A percentile compares a stretch with the other conserved stretches of the same genome.
Conservation (phyloP, 306 rosid species). For the Medicago ruthenica region DNA sequence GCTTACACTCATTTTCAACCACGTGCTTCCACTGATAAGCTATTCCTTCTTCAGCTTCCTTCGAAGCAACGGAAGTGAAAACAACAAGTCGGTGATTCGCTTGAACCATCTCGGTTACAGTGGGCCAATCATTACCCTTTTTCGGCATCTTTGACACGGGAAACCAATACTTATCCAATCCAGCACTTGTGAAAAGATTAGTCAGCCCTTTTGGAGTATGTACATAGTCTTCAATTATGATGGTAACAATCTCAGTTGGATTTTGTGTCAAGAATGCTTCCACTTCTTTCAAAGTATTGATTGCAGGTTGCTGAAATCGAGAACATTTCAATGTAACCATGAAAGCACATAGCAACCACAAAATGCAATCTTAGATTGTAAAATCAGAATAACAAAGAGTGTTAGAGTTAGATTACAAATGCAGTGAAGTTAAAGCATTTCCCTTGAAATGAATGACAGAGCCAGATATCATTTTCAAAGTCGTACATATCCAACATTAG, state of each 20-base stretch:
- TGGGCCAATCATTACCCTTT: slow-evolving; percentile 94
- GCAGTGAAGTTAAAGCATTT: slow-evolving; percentile 99
- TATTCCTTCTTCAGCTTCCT: slow-evolving; percentile 91
- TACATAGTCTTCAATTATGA: slow-evolving; percentile 95
- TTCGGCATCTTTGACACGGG: slow-evolving; percentile 91
- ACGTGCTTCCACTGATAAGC: slow-evolving; percentile 98
- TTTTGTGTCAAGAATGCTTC: slow-evolving; percentile 78
- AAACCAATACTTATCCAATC: slow-evolving; percentile 89
- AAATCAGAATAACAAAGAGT: slow-evolving; percentile 29
- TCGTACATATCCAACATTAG: slow-evolving; percentile 99
- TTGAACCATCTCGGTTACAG: slow-evolving; percentile 80
- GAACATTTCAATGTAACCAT: slow-evolving; percentile 41
- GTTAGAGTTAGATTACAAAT: slow-evolving; percentile 70
- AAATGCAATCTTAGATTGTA: slow-evolving; percentile 4
- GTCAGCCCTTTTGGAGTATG: slow-evolving; percentile 86
- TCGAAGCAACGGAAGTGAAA: slow-evolving; percentile 86
- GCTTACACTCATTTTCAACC: slow-evolving; percentile 92
- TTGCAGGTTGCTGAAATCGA: slow-evolving; percentile 87
- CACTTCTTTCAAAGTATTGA: slow-evolving; percentile 89
- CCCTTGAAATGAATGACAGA: slow-evolving; percentile 93
- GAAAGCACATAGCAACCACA: slow-evolving; percentile 7
- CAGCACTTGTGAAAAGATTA: slow-evolving; percentile 75
- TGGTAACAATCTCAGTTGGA: slow-evolving; percentile 89
- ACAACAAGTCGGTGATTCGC: slow-evolving; percentile 84
- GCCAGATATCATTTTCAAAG: slow-evolving; percentile 93